Base-by-base conservation (phyloP, 1,284 basidiomycete genomes). In the Xerocomus amazonicus region DNA sequence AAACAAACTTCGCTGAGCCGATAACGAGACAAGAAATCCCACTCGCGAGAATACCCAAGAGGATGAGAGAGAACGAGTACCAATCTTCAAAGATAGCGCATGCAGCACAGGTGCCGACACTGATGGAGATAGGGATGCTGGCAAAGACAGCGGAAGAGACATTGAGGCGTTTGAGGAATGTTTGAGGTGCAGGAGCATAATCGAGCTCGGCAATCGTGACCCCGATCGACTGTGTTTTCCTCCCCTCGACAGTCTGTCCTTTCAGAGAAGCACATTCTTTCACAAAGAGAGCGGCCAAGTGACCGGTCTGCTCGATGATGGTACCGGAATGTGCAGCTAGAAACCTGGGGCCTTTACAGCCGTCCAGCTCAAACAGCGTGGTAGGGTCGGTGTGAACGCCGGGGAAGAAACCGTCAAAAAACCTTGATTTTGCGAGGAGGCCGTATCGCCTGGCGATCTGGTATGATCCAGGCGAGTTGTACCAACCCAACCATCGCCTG, bases 391-490 rank as follows among this genome's bases (percentile, higher is more conserved):
- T 57, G 27, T 58, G 65, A 29, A 59, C 53, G 2, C 68, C 68
- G 0, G 67, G 65, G 33, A 60, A 70, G 6, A 69, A 53, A 2
- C 61, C 60, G 14, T 67, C 55, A 42, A 63, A 67, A 31, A 69
- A 56, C 26, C 53, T 58, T 9, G 61, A 68, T 6, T 51, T 59
- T 14, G 67, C 54, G 1, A 68, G 58, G 29, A 51, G 52, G 10
- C 51, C 59, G 10, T 60, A 70, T 35, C 58, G 54, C 32, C 58
- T 67, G 17, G 66, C 68, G n/a, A 70, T 59, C 8, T 54, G 42
- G 43, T 68, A 71, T 7, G 66, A 62, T 9, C 67, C 69, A 6
- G 69, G 69, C 3, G 68, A 55, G n/a, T 71, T 69, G 26, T 69
- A 70, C 69, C 67, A 69, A 2, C 67, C 67, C 10, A 67, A 28